phyloP scores from a whole-genome alignment of 2,329 filamentous ascomycete genomes.

The Colletotrichum cuscutae region DNA sequence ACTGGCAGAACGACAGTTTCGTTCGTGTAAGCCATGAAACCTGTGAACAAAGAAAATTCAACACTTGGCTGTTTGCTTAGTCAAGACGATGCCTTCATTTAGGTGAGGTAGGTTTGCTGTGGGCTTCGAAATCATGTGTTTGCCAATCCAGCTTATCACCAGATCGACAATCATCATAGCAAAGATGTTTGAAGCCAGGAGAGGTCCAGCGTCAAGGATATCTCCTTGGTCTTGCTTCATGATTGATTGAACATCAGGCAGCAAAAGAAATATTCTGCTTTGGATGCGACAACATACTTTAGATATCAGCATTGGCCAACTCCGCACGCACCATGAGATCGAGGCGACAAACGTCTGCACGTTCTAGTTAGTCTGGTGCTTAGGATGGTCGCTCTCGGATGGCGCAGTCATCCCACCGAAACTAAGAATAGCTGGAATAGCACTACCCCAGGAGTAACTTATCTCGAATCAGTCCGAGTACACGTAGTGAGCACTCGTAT shows the following conservation, averaged over 20 bases:
- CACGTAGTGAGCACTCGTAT: too few species aligned
- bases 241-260: background rate
- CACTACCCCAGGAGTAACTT: too few species aligned
- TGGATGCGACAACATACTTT: too few species aligned
- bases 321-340: too few species aligned
- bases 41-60: background rate
- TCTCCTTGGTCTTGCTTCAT: background rate
- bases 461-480: too few species aligned
- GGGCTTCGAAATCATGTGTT: background rate
- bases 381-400: too few species aligned
- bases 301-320: too few species aligned
- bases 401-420: too few species aligned
- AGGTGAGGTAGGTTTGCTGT: background rate
- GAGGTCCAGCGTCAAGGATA: background rate
- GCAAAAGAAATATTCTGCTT: background rate
- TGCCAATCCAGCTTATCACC: background rate
- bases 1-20: background rate
- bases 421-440: too few species aligned
- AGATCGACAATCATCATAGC: background rate
- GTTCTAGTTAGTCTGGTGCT: too few species aligned
- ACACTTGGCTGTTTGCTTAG: background rate
- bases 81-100: background rate
- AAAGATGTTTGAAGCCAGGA: background rate
- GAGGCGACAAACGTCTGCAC: too few species aligned
- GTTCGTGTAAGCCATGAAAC: background rate